phyloP scores from a whole-genome alignment of 2,329 filamentous ascomycete genomes.

The Paracamarosporium sp. region DNA sequence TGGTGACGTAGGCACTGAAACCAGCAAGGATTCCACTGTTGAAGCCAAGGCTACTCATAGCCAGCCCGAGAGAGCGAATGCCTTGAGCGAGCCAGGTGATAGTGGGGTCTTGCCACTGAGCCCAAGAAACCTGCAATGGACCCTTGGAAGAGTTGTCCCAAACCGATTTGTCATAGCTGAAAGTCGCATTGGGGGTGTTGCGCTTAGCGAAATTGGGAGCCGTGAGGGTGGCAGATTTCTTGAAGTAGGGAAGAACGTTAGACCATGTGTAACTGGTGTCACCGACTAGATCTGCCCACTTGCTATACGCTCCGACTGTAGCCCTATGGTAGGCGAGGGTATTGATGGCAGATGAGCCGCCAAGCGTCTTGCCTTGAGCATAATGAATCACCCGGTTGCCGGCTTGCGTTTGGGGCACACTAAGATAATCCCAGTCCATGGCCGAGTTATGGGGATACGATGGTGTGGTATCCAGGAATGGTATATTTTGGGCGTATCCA shows the following conservation, averaged over 20 bases:
- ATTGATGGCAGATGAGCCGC: constrained; percentile 36
- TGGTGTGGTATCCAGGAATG: constrained; percentile 25
- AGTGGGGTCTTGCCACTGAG: constrained; percentile 33
- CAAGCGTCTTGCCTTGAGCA: constrained; percentile 40
- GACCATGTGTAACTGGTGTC: constrained; percentile 39
- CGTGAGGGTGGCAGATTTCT: constrained; percentile 35
- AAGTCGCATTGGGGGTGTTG: constrained; percentile 26
- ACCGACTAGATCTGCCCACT: constrained; percentile 40
- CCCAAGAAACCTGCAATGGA: constrained; percentile 33
- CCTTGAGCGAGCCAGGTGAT: constrained; percentile 30
- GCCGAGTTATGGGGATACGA: constrained; percentile 23
- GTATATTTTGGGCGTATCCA: constrained; percentile 22
- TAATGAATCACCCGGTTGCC: constrained; percentile 37
- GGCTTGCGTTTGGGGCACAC: constrained; percentile 23
- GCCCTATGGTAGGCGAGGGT: constrained; percentile 34
- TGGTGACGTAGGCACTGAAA: constrained; percentile 23
- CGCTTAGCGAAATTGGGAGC: constrained; percentile 29
- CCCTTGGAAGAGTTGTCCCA: constrained; percentile 23
- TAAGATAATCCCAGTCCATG: constrained; percentile 39
- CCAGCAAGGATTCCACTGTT: constrained; percentile 31
- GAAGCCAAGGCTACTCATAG: constrained; percentile 22
- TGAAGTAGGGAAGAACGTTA: constrained; percentile 36
- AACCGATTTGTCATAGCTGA: constrained; percentile 20
- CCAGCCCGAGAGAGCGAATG: constrained; percentile 28
- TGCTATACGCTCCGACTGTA: constrained; percentile 26